These are phyloP conservation scores for Fusarium sp. DNA, from an alignment of 2,329 filamentous ascomycete species.

Conservation along the genomic window DNA sequence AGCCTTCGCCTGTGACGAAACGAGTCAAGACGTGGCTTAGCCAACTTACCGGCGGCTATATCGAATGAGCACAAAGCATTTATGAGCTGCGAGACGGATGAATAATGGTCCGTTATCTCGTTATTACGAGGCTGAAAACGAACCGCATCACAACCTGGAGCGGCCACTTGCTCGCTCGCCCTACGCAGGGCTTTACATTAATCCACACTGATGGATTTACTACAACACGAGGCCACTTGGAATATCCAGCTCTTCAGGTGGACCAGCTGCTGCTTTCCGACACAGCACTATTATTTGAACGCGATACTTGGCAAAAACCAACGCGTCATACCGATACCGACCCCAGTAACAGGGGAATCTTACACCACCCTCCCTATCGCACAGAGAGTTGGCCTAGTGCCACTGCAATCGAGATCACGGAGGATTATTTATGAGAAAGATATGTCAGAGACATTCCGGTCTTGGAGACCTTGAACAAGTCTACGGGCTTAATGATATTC, in stretches of 20 bases:
- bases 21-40: conserved; percentile 18
- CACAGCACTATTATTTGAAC: not conserved
- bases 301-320: not conserved
- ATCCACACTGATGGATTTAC: not conserved
- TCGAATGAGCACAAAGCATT: not conserved
- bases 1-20: conserved; percentile 22
- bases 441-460: too few relatives aligned
- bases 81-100: not conserved
- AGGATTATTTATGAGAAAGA: too few relatives aligned
- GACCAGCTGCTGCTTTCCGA: not conserved
- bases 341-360: too few relatives aligned
- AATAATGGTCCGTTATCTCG: not conserved
- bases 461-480: too few relatives aligned
- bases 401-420: too few relatives aligned
- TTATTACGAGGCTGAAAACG: not conserved
- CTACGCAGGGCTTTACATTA: not conserved
- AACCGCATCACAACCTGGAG: not conserved
- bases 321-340: too few relatives aligned
- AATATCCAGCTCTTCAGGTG: not conserved
- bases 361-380: too few relatives aligned
- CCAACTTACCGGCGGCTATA: conserved; percentile 19
- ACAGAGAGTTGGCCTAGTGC: too few relatives aligned
- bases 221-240: not conserved
- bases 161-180: not conserved
- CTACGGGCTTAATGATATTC: too few relatives aligned